Conservation (phyloP, 495 filamentous ascomycete species). For the Thozetella sp. region DNA sequence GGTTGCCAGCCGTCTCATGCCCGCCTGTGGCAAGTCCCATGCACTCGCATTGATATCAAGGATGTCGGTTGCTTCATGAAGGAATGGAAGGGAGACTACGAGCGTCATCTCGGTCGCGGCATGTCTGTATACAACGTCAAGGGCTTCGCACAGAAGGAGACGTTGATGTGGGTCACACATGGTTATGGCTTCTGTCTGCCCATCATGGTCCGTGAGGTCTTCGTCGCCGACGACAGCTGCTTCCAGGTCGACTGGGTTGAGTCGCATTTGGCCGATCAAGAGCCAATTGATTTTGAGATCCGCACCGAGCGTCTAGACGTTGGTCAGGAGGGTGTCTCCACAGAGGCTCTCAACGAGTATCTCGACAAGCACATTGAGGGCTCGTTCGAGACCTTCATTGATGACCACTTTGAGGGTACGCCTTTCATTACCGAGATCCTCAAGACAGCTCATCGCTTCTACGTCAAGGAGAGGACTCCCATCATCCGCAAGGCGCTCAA, state of each 20-base stretch:
- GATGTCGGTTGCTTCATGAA: slow-evolving; percentile 98
- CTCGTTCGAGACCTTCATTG: slow-evolving; percentile 87
- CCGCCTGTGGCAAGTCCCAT: slow-evolving; percentile 91
- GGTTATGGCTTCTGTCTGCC: slow-evolving; percentile 88
- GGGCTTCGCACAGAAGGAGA: slow-evolving; percentile 81
- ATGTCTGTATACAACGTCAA: slow-evolving; percentile 94
- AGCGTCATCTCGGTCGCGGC: slow-evolving; percentile 81
- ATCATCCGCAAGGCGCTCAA: slow-evolving; percentile 92
- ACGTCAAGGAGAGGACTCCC: slow-evolving; percentile 76
- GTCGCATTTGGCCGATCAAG: slow-evolving; percentile 61
- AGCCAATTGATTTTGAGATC: slow-evolving; percentile 76
- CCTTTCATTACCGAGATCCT: slow-evolving; percentile 91
- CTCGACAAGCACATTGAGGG: slow-evolving; percentile 89
- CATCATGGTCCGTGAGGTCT: slow-evolving; percentile 88
- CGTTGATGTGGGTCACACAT: slow-evolving; percentile 79
- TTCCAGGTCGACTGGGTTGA: slow-evolving; percentile 93
- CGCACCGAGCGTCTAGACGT: slow-evolving; percentile 85
- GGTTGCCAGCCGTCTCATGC: slow-evolving; percentile 93
- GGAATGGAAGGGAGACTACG: slow-evolving; percentile 94
- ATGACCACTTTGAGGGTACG: slow-evolving; percentile 92
- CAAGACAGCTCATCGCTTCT: slow-evolving; percentile 90
- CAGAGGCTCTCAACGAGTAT: slow-evolving; percentile 79
- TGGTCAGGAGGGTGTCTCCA: slow-evolving; percentile 79
- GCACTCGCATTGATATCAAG: slow-evolving; percentile 95
- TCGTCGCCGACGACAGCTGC: slow-evolving; percentile 86